Conservation (phyloP, 192 early-diverging fungal species). For the Mortierella hygrophila region DNA sequence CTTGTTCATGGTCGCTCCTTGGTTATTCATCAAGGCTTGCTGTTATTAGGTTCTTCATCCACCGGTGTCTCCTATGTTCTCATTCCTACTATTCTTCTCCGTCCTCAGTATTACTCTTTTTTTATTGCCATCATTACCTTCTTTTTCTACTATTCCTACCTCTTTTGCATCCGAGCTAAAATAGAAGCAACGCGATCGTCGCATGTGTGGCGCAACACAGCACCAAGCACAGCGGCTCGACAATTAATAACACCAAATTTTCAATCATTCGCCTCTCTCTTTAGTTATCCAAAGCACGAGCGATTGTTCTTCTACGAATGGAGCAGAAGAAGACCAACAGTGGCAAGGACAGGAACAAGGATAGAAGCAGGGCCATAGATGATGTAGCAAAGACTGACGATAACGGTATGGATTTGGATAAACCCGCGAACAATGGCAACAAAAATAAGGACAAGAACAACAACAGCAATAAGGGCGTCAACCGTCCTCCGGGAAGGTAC, state of each 20-base stretch:
- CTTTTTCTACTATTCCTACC: not conserved
- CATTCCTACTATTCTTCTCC: not conserved
- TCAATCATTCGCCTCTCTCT: not conserved
- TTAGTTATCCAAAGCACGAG: not conserved
- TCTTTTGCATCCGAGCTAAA: not conserved
- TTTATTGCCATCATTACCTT: not conserved
- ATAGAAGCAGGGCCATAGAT: not conserved
- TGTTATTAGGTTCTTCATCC: too few relatives aligned
- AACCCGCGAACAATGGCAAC: not conserved
- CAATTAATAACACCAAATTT: not conserved
- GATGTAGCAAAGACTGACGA: too few relatives aligned
- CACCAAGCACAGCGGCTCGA: not conserved
- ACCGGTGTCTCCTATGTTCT: not conserved
- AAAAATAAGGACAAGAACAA: not conserved
- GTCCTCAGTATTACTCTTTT: not conserved
- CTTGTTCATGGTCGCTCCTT: too few relatives aligned
- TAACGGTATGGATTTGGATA: not conserved
- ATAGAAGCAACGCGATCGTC: not conserved
- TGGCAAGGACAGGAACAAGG: not conserved
- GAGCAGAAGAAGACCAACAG: not conserved
- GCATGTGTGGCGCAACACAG: not conserved
- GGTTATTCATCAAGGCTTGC: too few relatives aligned
- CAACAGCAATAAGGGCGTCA: too few relatives aligned
- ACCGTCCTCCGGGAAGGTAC: too few relatives aligned
- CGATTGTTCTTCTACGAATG: not conserved